A percentile compares a stretch with the other conserved stretches of the same genome.
Conservation (phyloP, 1,139 yeast species). For the Yamadazyma taylorii region DNA sequence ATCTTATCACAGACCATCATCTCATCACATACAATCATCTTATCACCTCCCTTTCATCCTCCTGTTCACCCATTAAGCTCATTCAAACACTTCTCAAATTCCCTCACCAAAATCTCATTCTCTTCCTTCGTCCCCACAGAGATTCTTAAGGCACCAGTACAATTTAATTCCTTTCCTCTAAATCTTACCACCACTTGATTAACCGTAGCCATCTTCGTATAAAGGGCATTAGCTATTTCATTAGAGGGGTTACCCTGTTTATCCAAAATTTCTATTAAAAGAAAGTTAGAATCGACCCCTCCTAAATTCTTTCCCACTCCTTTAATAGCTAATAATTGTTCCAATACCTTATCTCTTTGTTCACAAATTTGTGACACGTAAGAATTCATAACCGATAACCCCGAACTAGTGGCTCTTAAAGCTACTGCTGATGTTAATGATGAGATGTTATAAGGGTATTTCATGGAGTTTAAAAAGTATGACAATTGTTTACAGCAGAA, state of each 20-base stretch:
- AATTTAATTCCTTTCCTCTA: constrained; percentile 87
- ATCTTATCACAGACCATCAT: no score
- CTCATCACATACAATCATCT: no score
- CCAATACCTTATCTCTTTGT: constrained; percentile 57
- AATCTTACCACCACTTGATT: constrained; percentile 83
- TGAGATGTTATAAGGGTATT: constrained; percentile 94
- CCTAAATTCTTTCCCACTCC: constrained; percentile 79
- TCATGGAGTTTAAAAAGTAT: constrained; percentile 75
- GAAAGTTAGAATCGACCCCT: constrained; percentile 84
- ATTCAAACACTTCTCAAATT: constrained; percentile 31
- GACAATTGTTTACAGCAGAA: constrained; percentile 64
- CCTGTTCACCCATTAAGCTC: no score
- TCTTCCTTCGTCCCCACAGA: constrained; percentile 85
- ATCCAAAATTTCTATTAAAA: constrained; percentile 69
- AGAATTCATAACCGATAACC: constrained; percentile 58
- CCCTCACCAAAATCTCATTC: constrained; percentile 55
- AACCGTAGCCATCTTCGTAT: constrained; percentile 66
- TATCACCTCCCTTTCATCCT: no score
- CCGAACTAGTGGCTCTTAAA: constrained; percentile 62
- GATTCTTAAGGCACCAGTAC: constrained; percentile 82
- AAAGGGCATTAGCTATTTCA: constrained; percentile 65
- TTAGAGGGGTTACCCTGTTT: constrained; percentile 63
- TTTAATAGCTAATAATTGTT: constrained; percentile 50
- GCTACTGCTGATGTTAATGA: constrained; percentile 79
- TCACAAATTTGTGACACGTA: constrained; percentile 49